These are phyloP conservation scores for Didymella exigua DNA, from an alignment of 2,329 filamentous ascomycete genomes.

Conservation along the genomic window DNA sequence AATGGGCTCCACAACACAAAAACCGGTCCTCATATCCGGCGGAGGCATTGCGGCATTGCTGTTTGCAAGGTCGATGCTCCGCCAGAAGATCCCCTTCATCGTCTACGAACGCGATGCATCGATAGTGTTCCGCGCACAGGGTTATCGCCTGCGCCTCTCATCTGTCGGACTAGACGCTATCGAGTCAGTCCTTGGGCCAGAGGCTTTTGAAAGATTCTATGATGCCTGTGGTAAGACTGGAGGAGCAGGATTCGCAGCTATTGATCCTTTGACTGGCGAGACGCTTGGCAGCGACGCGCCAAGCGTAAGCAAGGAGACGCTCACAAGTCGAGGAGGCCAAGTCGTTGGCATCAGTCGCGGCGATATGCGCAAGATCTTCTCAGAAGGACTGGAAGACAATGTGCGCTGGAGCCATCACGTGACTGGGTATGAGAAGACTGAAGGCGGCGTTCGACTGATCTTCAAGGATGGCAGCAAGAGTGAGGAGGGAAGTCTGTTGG, in stretches of 20 bases:
- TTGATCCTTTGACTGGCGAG: constrained; percentile 62
- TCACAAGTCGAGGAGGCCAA: constrained; percentile 62
- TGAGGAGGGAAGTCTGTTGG: constrained; percentile 62
- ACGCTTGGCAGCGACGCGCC: constrained; percentile 32
- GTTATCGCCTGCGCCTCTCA: constrained; percentile 66
- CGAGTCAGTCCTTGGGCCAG: constrained; percentile 60
- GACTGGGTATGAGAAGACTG: constrained; percentile 63
- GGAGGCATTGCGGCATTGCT: constrained; percentile 42
- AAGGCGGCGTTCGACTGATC: constrained; percentile 60
- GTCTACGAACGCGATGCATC: constrained; percentile 52
- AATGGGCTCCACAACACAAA: constrained; percentile 31
- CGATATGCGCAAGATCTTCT: constrained; percentile 66
- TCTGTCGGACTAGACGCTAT: constrained; percentile 64
- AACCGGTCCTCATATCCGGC: constrained; percentile 50
- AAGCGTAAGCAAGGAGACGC: constrained; percentile 28
- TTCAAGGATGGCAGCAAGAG: constrained; percentile 67
- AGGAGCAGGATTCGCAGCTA: constrained; percentile 57
- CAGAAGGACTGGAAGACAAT: constrained; percentile 60
- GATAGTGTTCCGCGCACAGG: constrained; percentile 64
- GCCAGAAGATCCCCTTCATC: constrained; percentile 40
- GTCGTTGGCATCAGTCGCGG: constrained; percentile 67
- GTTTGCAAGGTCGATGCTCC: constrained; percentile 37
- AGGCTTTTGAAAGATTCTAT: constrained; percentile 62
- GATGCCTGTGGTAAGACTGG: constrained; percentile 65
- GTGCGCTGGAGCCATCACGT: constrained; percentile 64